Percentiles rank a stretch among this genome's conserved stretches.
phyloP scores from a whole-genome alignment of 2,329 filamentous ascomycete species.

The Ophiostoma sp. region DNA sequence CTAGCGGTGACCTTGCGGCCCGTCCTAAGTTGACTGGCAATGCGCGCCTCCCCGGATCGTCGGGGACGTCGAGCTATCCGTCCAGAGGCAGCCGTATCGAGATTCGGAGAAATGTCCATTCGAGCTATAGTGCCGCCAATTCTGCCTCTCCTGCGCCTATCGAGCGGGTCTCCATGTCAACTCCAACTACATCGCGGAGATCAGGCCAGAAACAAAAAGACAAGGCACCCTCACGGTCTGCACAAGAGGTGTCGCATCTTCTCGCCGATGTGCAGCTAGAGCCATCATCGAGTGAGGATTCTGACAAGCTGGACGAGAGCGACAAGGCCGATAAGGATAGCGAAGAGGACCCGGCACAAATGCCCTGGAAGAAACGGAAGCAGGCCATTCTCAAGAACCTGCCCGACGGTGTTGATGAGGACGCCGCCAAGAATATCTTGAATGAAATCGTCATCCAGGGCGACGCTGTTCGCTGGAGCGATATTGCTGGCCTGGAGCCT shows the following conservation, averaged over 20 bases:
- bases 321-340: constrained; percentile 19
- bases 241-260: constrained; percentile 23
- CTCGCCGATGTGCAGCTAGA: constrained; percentile 26
- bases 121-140: constrained; percentile 19
- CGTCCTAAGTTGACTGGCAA: constrained; percentile 21
- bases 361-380: constrained; percentile 57
- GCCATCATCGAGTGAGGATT: constrained; percentile 25
- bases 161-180: neutral
- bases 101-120: constrained; percentile 25
- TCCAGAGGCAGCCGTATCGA: constrained; percentile 21
- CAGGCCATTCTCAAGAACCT: constrained; percentile 66
- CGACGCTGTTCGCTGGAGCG: constrained; percentile 90
- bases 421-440: constrained; percentile 82
- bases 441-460: constrained; percentile 94
- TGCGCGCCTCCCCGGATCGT: constrained; percentile 8
- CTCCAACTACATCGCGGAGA: neutral
- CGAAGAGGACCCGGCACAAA: constrained; percentile 12
- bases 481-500: constrained; percentile 83
- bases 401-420: constrained; percentile 73
- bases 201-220: constrained; percentile 14
- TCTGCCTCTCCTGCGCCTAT: neutral
- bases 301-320: constrained; percentile 22
- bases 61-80: neutral
- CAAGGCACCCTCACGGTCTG: constrained; percentile 14
- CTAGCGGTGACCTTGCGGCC: neutral